phyloP scores from a whole-genome alignment of 768 basidiomycete genomes.

The Strobilomyces echinocephalus region DNA sequence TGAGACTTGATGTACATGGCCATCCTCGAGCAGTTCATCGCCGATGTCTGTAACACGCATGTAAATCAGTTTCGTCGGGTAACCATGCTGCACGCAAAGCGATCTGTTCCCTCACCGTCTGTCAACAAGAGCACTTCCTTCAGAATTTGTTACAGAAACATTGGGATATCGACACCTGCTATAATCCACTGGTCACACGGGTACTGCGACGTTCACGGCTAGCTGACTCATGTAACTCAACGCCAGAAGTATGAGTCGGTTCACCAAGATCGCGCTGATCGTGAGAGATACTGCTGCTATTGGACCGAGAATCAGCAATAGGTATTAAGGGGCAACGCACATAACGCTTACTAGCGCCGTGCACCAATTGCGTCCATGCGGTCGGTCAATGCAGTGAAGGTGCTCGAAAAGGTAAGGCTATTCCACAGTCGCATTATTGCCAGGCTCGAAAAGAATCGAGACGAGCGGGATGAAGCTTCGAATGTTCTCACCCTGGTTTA shows the following conservation, averaged over 20 bases:
- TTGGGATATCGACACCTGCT: not conserved
- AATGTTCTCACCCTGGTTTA: not conserved
- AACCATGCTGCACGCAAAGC: not conserved
- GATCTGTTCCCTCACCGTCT: not conserved
- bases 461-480: not conserved
- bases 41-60: not conserved
- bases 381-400: not conserved
- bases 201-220: not conserved
- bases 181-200: not conserved
- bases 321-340: not conserved
- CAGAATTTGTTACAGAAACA: not conserved
- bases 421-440: conserved; percentile 1
- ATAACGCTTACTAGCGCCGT: conserved; percentile 7
- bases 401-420: not conserved
- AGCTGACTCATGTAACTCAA: conserved; percentile 2
- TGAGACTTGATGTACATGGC: not conserved
- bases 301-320: not conserved
- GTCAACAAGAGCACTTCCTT: not conserved
- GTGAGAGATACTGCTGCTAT: conserved; percentile 1
- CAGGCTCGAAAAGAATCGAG: not conserved
- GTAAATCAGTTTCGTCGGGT: not conserved
- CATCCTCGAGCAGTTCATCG: not conserved
- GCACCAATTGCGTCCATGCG: conserved; percentile 4
- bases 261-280: not conserved
- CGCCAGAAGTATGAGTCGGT: not conserved